Evolutionary conservation across 2,329 filamentous ascomycete species (phyloP), one percentile per base, ranked within the genome.

Genomic region (Exophiala spinifera): DNA sequence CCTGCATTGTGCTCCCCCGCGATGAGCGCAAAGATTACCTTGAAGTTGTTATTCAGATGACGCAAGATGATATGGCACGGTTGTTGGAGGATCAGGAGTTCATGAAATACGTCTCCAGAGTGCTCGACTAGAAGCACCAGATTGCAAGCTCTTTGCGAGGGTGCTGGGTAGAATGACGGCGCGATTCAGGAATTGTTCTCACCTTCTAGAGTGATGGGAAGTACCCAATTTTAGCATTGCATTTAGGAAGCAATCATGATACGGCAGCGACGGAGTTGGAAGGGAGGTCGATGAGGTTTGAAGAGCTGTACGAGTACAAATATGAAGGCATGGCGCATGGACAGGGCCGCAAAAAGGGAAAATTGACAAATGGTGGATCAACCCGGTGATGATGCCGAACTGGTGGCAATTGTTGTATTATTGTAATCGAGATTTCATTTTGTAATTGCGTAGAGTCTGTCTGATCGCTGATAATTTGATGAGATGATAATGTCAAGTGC

Each of bases 41-140:
- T 5, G 62, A 64, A 48, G 61, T 61, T 13, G 59, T 64, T 7
- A 58, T 64, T 11, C 62, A 64, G 28, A 60, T 64, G 61, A 63
- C 59, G 7, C 53, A 48, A 23, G 53, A 39, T 14, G 62, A 64
- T 42, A 64, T 64, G 61, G 60, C 23, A 17, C 46, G 62, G 17
- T 44, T 64, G 23, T 42, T 64, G 46, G 34, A 60, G 10, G 59
- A 64, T 19, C 4, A 45, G 36, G 52, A 49, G 1, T 64, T 64
- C 31, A 63, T 57, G 57, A 49, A 51, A 10, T 60, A 56, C 54
- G 53, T 63, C 15, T 46, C 43, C 7, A 56, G 58, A 45, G 60
- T 60, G 19, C 52, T 61, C 49, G 59, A 61, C 28, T 61, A 42
- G 56, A 6, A 31, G 28, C 28, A 31, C 28, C 28, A 11, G 28